Conservation (phyloP, 768 basidiomycete genomes). For the Tylopilus sp. region DNA sequence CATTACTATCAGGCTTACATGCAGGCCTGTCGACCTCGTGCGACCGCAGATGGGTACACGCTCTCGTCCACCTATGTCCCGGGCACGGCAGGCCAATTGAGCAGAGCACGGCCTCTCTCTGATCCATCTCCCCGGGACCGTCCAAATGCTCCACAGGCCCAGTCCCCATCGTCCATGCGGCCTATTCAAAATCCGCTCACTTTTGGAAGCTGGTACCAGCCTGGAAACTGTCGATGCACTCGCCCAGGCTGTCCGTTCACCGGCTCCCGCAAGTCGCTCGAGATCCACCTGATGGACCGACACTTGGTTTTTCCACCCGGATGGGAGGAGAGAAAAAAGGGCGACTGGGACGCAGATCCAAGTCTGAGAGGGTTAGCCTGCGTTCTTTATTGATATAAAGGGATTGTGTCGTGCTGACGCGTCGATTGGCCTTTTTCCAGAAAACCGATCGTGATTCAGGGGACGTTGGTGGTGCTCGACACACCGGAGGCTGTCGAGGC, state of each 20-base stretch:
- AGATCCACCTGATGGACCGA: conserved; percentile 87
- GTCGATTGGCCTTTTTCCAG: too few species aligned
- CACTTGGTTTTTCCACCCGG: conserved; percentile 79
- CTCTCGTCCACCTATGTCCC: conserved; percentile 38
- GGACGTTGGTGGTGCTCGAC: conserved; percentile 73
- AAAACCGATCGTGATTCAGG: conserved; percentile 71
- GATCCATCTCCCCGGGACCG: background rate
- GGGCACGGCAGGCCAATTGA: conserved; percentile 2
- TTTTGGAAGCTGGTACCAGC: conserved; percentile 52
- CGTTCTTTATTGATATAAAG: too few species aligned
- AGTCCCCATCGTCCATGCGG: conserved; percentile 3
- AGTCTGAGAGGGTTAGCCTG: conserved; percentile 84
- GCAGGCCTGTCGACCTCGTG: conserved; percentile 30
- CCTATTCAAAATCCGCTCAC: conserved; percentile 19
- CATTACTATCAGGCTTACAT: conserved; percentile 58
- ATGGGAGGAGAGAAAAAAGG: conserved; percentile 61
- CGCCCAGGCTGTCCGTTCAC: conserved; percentile 63
- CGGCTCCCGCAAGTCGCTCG: conserved; percentile 68
- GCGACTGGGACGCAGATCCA: conserved; percentile 81
- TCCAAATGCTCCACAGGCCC: background rate
- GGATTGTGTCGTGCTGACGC: too few species aligned
- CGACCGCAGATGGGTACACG: conserved; percentile 35
- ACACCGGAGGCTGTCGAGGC: conserved; percentile 76
- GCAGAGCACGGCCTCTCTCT: background rate
- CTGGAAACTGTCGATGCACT: conserved; percentile 58